phyloP scores from a whole-genome alignment of 257 asterid genomes.

The Lithospermum erythrorhizon region DNA sequence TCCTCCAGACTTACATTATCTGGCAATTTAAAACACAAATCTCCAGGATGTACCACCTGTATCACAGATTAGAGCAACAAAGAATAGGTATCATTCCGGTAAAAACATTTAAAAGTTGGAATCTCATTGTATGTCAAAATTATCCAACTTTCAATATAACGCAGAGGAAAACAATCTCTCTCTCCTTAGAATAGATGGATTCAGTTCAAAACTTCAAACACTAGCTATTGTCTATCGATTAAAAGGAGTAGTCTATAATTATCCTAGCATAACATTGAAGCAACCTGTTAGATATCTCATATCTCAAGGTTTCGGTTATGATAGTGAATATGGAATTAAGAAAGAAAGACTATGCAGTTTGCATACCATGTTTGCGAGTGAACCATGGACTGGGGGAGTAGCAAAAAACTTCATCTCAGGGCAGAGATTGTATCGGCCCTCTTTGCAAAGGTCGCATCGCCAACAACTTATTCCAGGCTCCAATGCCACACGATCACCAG shows the following conservation, averaged over 20 bases:
- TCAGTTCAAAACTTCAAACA: neutral
- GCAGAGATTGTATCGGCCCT: slow-evolving; percentile 84
- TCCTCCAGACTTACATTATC: slow-evolving; percentile 87
- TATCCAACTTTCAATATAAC: neutral
- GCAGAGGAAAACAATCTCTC: no score
- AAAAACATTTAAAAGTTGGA: neutral
- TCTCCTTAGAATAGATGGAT: neutral
- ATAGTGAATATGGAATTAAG: neutral
- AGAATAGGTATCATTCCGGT: neutral
- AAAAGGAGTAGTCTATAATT: no score
- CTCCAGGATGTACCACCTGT: slow-evolving; percentile 91
- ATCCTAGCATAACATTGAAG: no score
- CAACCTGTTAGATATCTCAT: neutral
- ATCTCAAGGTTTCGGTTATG: neutral
- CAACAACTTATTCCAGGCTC: slow-evolving; percentile 88
- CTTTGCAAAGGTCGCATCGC: slow-evolving; percentile 64
- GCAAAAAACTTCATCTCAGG: slow-evolving; percentile 90
- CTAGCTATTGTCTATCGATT: neutral
- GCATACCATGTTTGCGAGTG: slow-evolving; percentile 82
- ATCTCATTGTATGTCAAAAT: neutral
- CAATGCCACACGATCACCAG: slow-evolving; percentile 80
- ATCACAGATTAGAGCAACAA: neutral
- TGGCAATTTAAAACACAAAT: slow-evolving; percentile 76
- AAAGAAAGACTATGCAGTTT: no score
- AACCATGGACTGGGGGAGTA: slow-evolving; percentile 85